Evolutionary conservation across 768 basidiomycete genomes (phyloP).

Genomic region (Tricholoma sp.): DNA sequence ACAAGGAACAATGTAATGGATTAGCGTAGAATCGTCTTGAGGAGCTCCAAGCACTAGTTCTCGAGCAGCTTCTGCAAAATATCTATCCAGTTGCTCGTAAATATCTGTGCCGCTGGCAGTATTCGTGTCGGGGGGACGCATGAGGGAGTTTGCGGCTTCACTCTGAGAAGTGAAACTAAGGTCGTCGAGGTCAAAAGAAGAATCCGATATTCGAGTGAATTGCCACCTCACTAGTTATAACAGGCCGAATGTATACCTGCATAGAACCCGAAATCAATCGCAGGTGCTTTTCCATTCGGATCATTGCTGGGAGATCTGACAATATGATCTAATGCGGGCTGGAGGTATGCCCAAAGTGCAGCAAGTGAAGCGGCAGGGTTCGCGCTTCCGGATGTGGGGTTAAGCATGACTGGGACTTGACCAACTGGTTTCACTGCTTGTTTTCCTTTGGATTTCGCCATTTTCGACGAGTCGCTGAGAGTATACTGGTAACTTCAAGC

Average conservation of each 20-base stretch:
- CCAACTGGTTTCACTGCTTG: slow-evolving; percentile 11
- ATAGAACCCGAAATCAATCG: slow-evolving; percentile 68
- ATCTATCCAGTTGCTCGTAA: slow-evolving; percentile 70
- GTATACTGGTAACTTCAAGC: background rate
- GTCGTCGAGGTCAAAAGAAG: slow-evolving; percentile 12
- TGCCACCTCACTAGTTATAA: slow-evolving; percentile 65
- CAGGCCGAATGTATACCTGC: slow-evolving; percentile 78
- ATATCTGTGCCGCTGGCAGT: slow-evolving; percentile 58
- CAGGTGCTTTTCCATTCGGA: slow-evolving; percentile 53
- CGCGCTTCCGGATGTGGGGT: slow-evolving; percentile 58
- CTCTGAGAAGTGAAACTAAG: slow-evolving; percentile 51
- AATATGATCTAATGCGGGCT: slow-evolving; percentile 75
- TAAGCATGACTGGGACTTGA: slow-evolving; percentile 34
- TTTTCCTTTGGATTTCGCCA: slow-evolving; percentile 28
- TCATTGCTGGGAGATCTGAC: slow-evolving; percentile 63
- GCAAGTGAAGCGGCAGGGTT: slow-evolving; percentile 71
- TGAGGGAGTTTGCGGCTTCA: slow-evolving; percentile 34
- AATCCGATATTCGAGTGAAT: slow-evolving; percentile 10
- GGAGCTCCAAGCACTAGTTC: slow-evolving; percentile 62
- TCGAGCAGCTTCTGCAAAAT: slow-evolving; percentile 55
- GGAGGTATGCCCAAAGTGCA: slow-evolving; percentile 69
- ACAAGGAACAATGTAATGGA: slow-evolving; percentile 66
- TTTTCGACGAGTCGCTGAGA: slow-evolving; percentile 4
- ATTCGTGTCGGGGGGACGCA: slow-evolving; percentile 22
- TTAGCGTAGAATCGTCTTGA: slow-evolving; percentile 58